These are phyloP conservation scores for Phytophthora fragariae DNA, from an alignment of 352 stramenopile species.

Conservation along the genomic window DNA sequence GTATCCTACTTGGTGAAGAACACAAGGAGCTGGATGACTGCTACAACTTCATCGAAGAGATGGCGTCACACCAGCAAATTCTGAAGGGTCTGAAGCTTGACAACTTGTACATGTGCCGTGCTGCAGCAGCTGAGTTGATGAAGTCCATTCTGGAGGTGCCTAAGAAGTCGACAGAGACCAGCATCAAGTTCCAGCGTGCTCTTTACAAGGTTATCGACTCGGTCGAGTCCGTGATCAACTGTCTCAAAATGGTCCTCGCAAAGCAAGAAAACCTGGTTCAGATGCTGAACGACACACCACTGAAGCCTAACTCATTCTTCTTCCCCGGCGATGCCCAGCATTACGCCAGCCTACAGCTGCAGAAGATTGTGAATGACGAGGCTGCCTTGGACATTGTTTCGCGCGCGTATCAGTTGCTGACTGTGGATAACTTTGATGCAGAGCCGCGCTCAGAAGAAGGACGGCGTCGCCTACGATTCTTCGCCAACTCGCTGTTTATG, in stretches of 20 bases:
- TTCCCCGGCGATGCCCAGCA: conserved; percentile 84
- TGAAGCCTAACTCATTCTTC: conserved; percentile 90
- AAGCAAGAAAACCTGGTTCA: conserved; percentile 89
- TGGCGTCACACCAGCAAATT: conserved; percentile 74
- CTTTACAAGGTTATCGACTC: conserved; percentile 88
- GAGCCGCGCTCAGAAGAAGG: conserved; percentile 86
- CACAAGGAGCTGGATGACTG: conserved; percentile 86
- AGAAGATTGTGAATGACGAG: conserved; percentile 85
- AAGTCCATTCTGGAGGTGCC: conserved; percentile 86
- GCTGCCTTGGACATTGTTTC: conserved; percentile 85
- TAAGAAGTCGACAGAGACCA: conserved; percentile 71
- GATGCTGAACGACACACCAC: conserved; percentile 81
- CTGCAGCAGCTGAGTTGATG: conserved; percentile 77
- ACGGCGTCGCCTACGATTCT: conserved; percentile 81
- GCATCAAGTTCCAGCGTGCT: conserved; percentile 87
- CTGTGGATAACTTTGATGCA: conserved; percentile 87
- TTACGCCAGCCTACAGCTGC: conserved; percentile 79
- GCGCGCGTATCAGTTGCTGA: conserved; percentile 81
- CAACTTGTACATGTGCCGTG: conserved; percentile 73
- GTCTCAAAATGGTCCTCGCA: conserved; percentile 80
- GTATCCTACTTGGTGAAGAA: conserved; percentile 82
- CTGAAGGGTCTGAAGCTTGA: conserved; percentile 84
- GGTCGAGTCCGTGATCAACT: conserved; percentile 81
- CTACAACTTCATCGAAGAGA: conserved; percentile 88
- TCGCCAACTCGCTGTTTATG: conserved; percentile 90